Percentiles rank a stretch among this genome's conserved stretches.
Evolutionary conservation across 2,329 filamentous ascomycete species (phyloP).

Genomic region (Dactylonectria macrodidyma): DNA sequence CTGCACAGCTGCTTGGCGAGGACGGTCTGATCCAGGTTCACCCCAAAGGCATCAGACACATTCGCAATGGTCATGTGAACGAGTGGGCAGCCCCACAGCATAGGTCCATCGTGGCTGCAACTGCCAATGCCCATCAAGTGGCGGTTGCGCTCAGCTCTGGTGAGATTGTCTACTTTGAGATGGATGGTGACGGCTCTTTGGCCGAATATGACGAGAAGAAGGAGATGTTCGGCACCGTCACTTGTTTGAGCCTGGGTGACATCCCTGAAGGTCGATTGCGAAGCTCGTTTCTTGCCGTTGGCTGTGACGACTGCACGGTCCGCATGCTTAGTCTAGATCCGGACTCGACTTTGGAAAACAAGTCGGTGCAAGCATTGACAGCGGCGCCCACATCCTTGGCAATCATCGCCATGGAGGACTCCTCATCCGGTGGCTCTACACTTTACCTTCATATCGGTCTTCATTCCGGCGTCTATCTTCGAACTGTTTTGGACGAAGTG

Average conservation of each 20-base stretch:
- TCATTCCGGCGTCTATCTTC: constrained; percentile 94
- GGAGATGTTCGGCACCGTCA: constrained; percentile 95
- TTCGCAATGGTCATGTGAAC: constrained; percentile 83
- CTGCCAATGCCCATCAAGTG: constrained; percentile 94
- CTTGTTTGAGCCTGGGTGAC: constrained; percentile 92
- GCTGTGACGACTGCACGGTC: constrained; percentile 96
- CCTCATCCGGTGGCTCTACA: constrained; percentile 88
- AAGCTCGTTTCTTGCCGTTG: constrained; percentile 94
- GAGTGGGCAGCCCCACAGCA: constrained; percentile 96
- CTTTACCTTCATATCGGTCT: constrained; percentile 97
- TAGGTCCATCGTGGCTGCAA: constrained; percentile 93
- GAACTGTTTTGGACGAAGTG: constrained; percentile 94
- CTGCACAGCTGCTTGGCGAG: constrained; percentile 94
- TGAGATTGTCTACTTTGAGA: constrained; percentile 98
- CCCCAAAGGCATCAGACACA: constrained; percentile 95
- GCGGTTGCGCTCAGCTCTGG: constrained; percentile 95
- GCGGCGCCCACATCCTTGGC: constrained; percentile 90
- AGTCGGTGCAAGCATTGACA: constrained; percentile 93
- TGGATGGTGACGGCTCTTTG: constrained; percentile 91
- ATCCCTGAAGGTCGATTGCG: constrained; percentile 91
- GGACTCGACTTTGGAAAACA: constrained; percentile 91
- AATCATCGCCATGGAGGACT: constrained; percentile 97
- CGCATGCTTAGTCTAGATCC: constrained; percentile 92
- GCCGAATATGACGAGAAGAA: constrained; percentile 96
- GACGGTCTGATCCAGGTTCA: constrained; percentile 95